phyloP scores from a whole-genome alignment of 2,329 filamentous ascomycete genomes.

The Fusarium foetens region DNA sequence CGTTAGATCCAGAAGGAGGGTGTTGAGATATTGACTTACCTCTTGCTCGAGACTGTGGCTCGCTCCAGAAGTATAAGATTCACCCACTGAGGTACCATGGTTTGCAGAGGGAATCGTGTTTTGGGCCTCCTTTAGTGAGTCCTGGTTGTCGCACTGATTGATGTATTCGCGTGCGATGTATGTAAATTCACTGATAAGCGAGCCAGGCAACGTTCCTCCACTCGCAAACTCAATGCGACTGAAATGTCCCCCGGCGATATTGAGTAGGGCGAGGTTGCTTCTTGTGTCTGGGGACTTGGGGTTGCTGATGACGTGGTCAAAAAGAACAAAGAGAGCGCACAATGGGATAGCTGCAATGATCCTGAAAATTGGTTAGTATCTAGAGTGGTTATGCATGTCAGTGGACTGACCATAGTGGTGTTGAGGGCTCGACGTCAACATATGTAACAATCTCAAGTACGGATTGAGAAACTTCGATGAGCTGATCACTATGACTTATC shows the following conservation, averaged over 20 bases:
- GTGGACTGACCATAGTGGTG: constrained; percentile 28
- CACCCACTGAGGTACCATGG: neutral
- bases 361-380: neutral
- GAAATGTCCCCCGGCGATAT: constrained; percentile 39
- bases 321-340: constrained; percentile 36
- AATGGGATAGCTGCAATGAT: constrained; percentile 35
- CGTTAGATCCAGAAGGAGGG: neutral
- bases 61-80: accelerated
- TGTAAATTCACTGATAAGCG: constrained; percentile 34
- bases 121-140: neutral
- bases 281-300: constrained; percentile 24
- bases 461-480: constrained; percentile 23
- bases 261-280: constrained; percentile 31
- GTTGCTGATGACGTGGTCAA: constrained; percentile 36
- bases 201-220: constrained; percentile 25
- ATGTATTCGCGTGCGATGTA: constrained; percentile 39
- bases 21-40: accelerated
- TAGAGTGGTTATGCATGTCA: accelerated
- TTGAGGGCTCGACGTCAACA: constrained; percentile 35
- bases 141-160: constrained; percentile 9
- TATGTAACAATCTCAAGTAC: constrained; percentile 37
- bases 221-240: constrained; percentile 35
- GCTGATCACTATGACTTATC: neutral
- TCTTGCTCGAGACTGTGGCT: neutral
- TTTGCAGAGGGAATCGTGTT: accelerated